Percentiles rank a stretch among this genome's conserved stretches.
phyloP scores from a whole-genome alignment of 2,329 filamentous ascomycete genomes.

The Pezicula neosporulosa region DNA sequence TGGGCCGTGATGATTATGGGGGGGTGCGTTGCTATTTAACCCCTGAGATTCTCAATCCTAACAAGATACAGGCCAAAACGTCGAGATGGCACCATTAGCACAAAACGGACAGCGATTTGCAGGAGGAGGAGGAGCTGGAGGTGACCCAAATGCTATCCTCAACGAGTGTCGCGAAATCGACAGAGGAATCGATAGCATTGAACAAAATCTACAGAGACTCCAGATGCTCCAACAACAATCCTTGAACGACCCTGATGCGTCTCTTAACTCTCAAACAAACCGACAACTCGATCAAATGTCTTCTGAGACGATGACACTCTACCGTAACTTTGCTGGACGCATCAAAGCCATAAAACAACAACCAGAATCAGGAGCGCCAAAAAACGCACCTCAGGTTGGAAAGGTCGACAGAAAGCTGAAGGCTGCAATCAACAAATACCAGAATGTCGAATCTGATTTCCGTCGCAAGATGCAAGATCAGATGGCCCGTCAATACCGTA shows the following conservation, averaged over 20 bases:
- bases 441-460: slow-evolving; percentile 76
- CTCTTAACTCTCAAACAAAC: slow-evolving; percentile 60
- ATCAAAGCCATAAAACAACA: slow-evolving; percentile 81
- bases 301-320: slow-evolving; percentile 77
- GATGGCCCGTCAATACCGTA: slow-evolving; percentile 85
- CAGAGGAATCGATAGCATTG: slow-evolving; percentile 70
- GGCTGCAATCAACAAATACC: slow-evolving; percentile 76
- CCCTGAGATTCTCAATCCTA: background rate
- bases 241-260: slow-evolving; percentile 72
- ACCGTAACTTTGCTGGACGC: slow-evolving; percentile 74
- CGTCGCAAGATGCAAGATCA: slow-evolving; percentile 77
- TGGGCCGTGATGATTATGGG: slow-evolving; percentile 35
- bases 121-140: slow-evolving; percentile 35
- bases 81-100: slow-evolving; percentile 69
- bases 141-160: slow-evolving; percentile 73
- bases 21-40: slow-evolving; percentile 26
- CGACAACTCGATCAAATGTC: slow-evolving; percentile 71
- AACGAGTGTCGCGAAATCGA: slow-evolving; percentile 84
- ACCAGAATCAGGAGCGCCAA: slow-evolving; percentile 67
- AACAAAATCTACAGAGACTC: slow-evolving; percentile 68
- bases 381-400: slow-evolving; percentile 77
- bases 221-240: slow-evolving; percentile 60
- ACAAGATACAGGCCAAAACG: slow-evolving; percentile 30
- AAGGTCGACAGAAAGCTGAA: slow-evolving; percentile 78
- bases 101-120: slow-evolving; percentile 43